phyloP scores from a whole-genome alignment of 768 basidiomycete species.

The Clavaria fumosa region DNA sequence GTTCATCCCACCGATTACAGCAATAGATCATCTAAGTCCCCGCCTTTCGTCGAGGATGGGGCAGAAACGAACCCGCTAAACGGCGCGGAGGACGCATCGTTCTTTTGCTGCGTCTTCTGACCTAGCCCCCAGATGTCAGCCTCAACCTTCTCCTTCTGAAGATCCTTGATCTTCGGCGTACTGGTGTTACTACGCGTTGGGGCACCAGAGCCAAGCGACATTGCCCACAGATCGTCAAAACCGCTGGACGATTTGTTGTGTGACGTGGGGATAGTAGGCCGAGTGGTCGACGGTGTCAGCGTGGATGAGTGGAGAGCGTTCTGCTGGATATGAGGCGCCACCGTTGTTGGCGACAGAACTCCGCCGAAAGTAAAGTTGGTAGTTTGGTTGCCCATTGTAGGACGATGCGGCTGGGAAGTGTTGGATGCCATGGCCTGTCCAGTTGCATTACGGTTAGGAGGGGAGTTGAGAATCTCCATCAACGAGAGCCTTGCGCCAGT shows the following conservation, averaged over 20 bases:
- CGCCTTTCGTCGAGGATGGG: too few relatives aligned
- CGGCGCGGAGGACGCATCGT: too few relatives aligned
- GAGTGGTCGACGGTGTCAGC: constrained; percentile 20
- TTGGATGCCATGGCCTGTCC: constrained; percentile 17
- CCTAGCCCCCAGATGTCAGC: constrained; percentile 61
- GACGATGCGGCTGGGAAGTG: constrained; percentile 16
- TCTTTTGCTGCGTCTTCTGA: constrained; percentile 6
- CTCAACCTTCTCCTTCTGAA: constrained; percentile 77
- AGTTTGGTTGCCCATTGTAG: constrained; percentile 5
- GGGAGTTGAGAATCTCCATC: constrained; percentile 33
- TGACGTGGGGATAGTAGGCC: constrained; percentile 11
- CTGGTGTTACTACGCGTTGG: constrained; percentile 23
- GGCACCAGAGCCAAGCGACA: constrained; percentile 46
- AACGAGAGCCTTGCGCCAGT: constrained; percentile 18
- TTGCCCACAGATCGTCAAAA: constrained; percentile 83
- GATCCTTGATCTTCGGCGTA: constrained; percentile 70
- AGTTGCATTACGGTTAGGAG: constrained; percentile 18
- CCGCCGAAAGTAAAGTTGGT: too few relatives aligned
- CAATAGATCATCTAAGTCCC: too few relatives aligned
- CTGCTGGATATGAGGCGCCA: constrained; percentile 14
- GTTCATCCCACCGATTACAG: too few relatives aligned
- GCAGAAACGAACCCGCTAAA: too few relatives aligned
- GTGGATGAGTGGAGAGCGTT: constrained; percentile 20
- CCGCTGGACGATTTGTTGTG: constrained; percentile 29
- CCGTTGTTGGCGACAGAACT: too few relatives aligned